Conservation (phyloP, 805 yeast genomes). For the Cyberlindnera maritima region DNA sequence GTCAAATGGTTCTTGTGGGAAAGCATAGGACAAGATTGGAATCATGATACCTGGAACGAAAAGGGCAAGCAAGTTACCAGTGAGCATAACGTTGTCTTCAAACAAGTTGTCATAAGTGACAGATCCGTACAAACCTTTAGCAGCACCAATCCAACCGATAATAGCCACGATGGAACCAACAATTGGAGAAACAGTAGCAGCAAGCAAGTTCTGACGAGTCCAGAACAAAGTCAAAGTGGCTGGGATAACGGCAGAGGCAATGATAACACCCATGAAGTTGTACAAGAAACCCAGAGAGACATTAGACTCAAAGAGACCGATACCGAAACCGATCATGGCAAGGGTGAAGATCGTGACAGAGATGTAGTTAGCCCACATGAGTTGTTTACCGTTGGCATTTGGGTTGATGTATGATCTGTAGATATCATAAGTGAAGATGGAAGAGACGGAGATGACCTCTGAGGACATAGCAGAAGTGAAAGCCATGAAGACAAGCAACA, state of each 20-base stretch:
- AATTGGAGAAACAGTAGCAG: slow-evolving; percentile 76
- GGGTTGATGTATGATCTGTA: slow-evolving; percentile 82
- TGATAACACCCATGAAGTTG: slow-evolving; percentile 85
- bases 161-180: slow-evolving; percentile 74
- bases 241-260: slow-evolving; percentile 84
- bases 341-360: slow-evolving; percentile 38
- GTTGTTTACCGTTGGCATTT: slow-evolving; percentile 67
- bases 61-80: slow-evolving; percentile 83
- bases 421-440: slow-evolving; percentile 81
- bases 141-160: slow-evolving; percentile 60
- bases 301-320: slow-evolving; percentile 78
- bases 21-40: slow-evolving; percentile 65
- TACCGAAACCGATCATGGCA: slow-evolving; percentile 78
- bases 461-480: slow-evolving; percentile 92
- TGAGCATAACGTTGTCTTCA: slow-evolving; percentile 82
- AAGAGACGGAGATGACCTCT: slow-evolving; percentile 83
- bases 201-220: slow-evolving; percentile 58
- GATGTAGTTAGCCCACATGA: slow-evolving; percentile 42
- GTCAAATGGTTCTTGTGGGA: slow-evolving; percentile 64
- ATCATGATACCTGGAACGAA: slow-evolving; percentile 65
- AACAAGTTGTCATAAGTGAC: slow-evolving; percentile 61
- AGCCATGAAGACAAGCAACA: slow-evolving; percentile 84
- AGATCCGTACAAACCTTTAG: slow-evolving; percentile 41
- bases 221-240: slow-evolving; percentile 65
- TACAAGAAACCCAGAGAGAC: slow-evolving; percentile 86